These are phyloP conservation scores for Odontarrhena argentea DNA, from an alignment of 345 rosid species.

Conservation along the genomic window DNA sequence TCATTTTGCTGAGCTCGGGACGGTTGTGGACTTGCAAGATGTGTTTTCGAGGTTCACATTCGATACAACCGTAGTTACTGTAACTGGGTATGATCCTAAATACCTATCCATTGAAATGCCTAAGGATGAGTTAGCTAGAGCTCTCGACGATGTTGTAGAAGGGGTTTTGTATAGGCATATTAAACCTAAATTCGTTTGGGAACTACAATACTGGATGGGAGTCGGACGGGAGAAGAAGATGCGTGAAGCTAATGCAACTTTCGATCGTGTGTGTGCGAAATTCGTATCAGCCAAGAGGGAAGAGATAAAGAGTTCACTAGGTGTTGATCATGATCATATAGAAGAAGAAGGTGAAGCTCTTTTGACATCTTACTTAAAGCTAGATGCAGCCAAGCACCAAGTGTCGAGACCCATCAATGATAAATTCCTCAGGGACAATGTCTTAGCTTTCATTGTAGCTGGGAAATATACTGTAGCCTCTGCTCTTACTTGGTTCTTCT, in stretches of 20 bases:
- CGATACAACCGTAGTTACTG: background rate
- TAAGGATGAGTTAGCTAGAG: background rate
- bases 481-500: too few species aligned
- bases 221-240: slow-evolving; percentile 12
- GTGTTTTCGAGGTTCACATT: background rate
- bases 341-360: slow-evolving; percentile 2
- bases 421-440: too few species aligned
- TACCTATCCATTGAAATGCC: slow-evolving; percentile 2
- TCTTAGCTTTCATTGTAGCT: too few species aligned
- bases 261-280: background rate
- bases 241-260: background rate
- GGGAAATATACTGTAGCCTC: too few species aligned
- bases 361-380: background rate
- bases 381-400: slow-evolving; percentile 1
- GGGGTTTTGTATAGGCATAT: slow-evolving; percentile 1
- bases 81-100: slow-evolving; percentile 5
- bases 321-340: background rate
- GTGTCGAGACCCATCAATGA: too few species aligned
- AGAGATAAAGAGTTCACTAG: background rate
- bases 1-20: background rate
- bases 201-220: slow-evolving; percentile 7
- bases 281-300: slow-evolving; percentile 7
- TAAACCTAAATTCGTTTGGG: slow-evolving; percentile 12
- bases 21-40: background rate
- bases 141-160: background rate